phyloP scores from a whole-genome alignment of 208 protist species.

The Naegleria lovaniensis region DNA sequence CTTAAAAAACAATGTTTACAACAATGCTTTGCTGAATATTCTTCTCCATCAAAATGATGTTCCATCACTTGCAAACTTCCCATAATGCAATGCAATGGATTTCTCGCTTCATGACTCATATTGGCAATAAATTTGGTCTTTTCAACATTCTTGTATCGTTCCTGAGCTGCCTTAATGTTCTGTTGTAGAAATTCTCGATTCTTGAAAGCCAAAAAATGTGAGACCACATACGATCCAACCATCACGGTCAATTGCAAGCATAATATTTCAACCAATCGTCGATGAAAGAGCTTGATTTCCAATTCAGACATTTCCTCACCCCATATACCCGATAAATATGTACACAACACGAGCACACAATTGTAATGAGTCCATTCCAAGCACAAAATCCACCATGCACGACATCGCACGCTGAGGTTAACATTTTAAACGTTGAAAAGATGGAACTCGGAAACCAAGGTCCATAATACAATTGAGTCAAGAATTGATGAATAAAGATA shows the following conservation, averaged over 20 bases:
- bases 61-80: neutral
- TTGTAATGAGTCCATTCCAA: neutral
- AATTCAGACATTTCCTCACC: no score
- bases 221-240: neutral
- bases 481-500: neutral
- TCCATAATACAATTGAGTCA: neutral
- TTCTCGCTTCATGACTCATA: neutral
- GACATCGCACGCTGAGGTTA: neutral
- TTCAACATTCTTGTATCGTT: neutral
- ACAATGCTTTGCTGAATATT: neutral
- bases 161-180: neutral
- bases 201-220: neutral
- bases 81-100: neutral
- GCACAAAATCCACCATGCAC: neutral
- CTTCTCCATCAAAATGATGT: neutral
- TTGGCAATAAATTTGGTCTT: neutral
- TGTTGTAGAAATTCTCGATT: neutral
- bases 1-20: neutral
- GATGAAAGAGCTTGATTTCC: no score
- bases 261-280: no score
- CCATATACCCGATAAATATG: no score
- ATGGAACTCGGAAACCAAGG: neutral
- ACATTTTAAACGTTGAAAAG: neutral
- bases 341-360: no score
- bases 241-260: neutral